Percentiles rank a stretch among this genome's conserved stretches.
Conservation (phyloP, 192 early-diverging fungal species). For the Funneliformis geosporum region DNA sequence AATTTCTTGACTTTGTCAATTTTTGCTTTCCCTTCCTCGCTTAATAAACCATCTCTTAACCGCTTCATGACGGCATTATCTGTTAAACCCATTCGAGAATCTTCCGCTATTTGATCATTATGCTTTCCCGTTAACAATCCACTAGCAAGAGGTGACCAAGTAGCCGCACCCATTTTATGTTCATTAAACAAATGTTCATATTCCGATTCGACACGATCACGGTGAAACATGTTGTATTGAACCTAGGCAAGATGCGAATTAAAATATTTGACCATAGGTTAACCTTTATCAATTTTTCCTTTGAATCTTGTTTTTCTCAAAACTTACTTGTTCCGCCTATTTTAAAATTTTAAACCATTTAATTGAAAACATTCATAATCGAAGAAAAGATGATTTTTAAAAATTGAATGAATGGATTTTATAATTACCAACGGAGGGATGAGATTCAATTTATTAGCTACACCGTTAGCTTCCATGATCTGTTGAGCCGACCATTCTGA, state of each 20-base stretch:
- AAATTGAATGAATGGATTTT: neutral
- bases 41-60: constrained; percentile 53
- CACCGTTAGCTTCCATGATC: constrained; percentile 69
- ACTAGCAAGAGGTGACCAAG: constrained; percentile 78
- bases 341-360: neutral
- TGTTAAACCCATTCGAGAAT: constrained; percentile 65
- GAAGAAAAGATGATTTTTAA: neutral
- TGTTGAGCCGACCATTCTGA: constrained; percentile 81
- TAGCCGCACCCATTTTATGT: constrained; percentile 68
- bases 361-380: too few species aligned
- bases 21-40: constrained; percentile 69
- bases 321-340: constrained; percentile 37
- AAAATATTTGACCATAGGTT: neutral
- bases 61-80: constrained; percentile 60
- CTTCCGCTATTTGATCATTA: constrained; percentile 65
- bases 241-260: constrained; percentile 54
- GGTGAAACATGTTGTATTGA: constrained; percentile 86
- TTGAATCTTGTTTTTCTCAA: neutral
- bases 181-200: constrained; percentile 71
- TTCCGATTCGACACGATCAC: constrained; percentile 75
- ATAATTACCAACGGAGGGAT: constrained; percentile 62
- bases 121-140: constrained; percentile 75
- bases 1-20: constrained; percentile 62
- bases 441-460: constrained; percentile 68
- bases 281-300: neutral